Base-by-base conservation (phyloP, 1,139 yeast species). In the Yamadazyma sp. region DNA sequence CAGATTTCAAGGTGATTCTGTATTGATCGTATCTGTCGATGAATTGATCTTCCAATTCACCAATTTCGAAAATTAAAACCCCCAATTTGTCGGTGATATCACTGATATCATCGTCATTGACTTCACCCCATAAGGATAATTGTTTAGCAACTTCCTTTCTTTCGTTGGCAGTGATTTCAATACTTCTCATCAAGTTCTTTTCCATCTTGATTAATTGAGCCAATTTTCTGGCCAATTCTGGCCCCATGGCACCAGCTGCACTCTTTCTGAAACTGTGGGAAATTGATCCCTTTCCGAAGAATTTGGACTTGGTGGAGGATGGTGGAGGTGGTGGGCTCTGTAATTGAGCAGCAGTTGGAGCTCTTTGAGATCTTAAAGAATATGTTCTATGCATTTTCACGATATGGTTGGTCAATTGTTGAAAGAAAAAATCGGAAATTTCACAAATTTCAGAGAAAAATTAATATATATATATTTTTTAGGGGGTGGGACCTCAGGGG, bases 21-120 rank as follows among this genome's bases (percentile, higher is more conserved):
- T 85, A 84, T 65, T 84, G 92, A 58, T 86, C 95, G 62, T 86
- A 83, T 66, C 84, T 81, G 70, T 83, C 92, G 55, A 86, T 85
- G 70, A 82, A 86, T 63, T 83, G 90, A 66, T 85, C 94, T 67
- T 86, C 95, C 58, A 85, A 73, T 66, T 85, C 94, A 67, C 92
- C 95, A 59, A 86, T 70, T 65, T 86, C 95, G 61, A 78, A 84
- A 50, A 86, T 75, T 47, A 86, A 70, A 42, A 86, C 94, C 55
- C 95, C 95, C 59, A 86, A 74, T 64, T 86, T 86, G 64, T 86
- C 95, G 47, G 94, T 84, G 48, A 86, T 82, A 63, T 86, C 95
- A 40, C 86, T 76, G 40, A 86, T 87, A 56, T 85, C 92, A 58
- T 85, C 94, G 56, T 85, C 94, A 55, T 86, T 84, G 51, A 77